These are phyloP conservation scores for Boletus fagicola DNA, from an alignment of 768 basidiomycete species.

Conservation along the genomic window DNA sequence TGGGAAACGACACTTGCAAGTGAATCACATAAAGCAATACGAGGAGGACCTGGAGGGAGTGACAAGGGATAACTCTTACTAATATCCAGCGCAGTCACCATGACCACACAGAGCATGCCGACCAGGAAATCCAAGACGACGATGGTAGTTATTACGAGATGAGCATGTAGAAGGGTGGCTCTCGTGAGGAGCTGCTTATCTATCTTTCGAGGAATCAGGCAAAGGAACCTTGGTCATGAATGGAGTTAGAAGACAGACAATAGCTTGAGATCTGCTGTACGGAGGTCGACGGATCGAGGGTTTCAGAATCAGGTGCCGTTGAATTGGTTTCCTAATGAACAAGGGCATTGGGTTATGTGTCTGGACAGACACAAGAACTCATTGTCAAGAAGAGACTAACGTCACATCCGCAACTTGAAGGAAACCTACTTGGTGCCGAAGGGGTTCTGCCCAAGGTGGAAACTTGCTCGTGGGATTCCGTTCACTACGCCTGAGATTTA, in stretches of 20 bases:
- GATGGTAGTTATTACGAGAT: background rate
- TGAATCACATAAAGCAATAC: conserved; percentile 2
- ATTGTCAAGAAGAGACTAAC: no score
- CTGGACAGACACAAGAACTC: background rate
- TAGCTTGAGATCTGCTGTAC: background rate
- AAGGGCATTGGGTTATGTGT: no score
- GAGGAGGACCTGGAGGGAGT: conserved; percentile 8
- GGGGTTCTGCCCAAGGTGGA: background rate
- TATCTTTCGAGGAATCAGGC: background rate
- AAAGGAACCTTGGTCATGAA: no score
- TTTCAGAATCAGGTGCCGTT: background rate
- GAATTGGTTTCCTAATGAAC: background rate
- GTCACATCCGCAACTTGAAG: no score
- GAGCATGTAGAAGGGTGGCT: background rate
- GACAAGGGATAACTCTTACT: background rate
- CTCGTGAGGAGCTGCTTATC: background rate
- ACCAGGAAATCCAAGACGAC: background rate
- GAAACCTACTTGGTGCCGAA: background rate
- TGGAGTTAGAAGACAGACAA: background rate
- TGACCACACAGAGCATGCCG: background rate
- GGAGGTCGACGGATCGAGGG: background rate
- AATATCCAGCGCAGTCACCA: background rate
- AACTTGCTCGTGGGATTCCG: background rate
- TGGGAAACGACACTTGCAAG: background rate
- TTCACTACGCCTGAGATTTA: background rate